Conservation (phyloP, 2,329 filamentous ascomycete species). For the Arthrinium phaeospermum region DNA sequence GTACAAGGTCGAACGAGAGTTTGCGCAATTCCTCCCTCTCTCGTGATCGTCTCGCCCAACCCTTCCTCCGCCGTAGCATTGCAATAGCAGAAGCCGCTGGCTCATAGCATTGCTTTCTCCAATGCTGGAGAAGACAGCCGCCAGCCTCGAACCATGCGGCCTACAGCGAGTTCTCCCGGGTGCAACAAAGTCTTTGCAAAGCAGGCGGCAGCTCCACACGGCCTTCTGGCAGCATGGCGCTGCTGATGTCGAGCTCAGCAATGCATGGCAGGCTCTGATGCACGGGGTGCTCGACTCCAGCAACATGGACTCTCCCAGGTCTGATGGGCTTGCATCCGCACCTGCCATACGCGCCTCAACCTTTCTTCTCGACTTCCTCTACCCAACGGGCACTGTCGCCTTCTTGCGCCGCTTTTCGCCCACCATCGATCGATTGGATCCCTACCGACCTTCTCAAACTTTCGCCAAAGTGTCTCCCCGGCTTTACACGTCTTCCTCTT, state of each 20-base stretch:
- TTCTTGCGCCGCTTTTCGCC: conserved; percentile 46
- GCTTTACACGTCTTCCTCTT: conserved; percentile 34
- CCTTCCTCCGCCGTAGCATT: neutral
- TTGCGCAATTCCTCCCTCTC: conserved; percentile 4
- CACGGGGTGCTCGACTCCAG: conserved; percentile 37
- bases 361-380: conserved; percentile 62
- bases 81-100: conserved; percentile 10
- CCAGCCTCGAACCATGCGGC: conserved; percentile 60
- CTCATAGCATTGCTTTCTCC: conserved; percentile 24
- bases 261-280: conserved; percentile 47
- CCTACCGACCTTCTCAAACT: conserved; percentile 34
- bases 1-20: neutral
- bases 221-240: conserved; percentile 63
- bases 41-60: neutral
- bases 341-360: conserved; percentile 49
- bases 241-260: conserved; percentile 53
- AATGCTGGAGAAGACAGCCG: conserved; percentile 65
- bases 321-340: conserved; percentile 30
- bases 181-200: conserved; percentile 43
- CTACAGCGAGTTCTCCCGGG: conserved; percentile 57
- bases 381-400: conserved; percentile 52
- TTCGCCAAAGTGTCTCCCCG: conserved; percentile 32
- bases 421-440: conserved; percentile 32
- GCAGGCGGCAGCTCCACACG: conserved; percentile 51
- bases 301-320: conserved; percentile 31